Evolutionary conservation across 306 rosid species (phyloP).

Genomic region (Cicer cuneatum): DNA sequence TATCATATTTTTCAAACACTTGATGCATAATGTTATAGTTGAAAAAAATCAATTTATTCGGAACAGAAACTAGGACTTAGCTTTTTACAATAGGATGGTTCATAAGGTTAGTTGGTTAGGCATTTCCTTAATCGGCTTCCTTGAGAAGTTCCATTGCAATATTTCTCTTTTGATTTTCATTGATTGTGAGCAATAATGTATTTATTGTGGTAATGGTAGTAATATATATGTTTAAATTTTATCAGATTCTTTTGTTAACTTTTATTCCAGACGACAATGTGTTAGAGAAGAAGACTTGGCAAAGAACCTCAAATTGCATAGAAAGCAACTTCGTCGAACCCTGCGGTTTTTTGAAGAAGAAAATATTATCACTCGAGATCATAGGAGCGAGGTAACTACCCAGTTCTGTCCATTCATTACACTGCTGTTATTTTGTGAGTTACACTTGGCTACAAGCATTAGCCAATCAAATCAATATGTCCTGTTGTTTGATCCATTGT

Average conservation of each 20-base stretch:
- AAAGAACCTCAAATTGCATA: slow-evolving; percentile 89
- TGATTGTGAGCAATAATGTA: too few relatives aligned
- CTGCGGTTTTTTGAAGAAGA: slow-evolving; percentile 90
- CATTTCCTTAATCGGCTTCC: too few relatives aligned
- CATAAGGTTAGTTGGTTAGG: too few relatives aligned
- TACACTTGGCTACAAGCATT: slow-evolving; percentile 5
- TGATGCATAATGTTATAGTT: too few relatives aligned
- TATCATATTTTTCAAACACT: too few relatives aligned
- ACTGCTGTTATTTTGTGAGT: slow-evolving; percentile 14
- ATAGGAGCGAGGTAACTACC: slow-evolving; percentile 79
- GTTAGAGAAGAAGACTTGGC: slow-evolving; percentile 97
- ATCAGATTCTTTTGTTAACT: background rate
- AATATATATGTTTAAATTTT: too few relatives aligned
- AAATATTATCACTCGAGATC: slow-evolving; percentile 87
- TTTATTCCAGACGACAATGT: slow-evolving; percentile 80
- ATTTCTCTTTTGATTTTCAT: too few relatives aligned
- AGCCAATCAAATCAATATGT: background rate
- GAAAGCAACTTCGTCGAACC: slow-evolving; percentile 89
- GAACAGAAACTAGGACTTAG: too few relatives aligned
- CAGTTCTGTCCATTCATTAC: slow-evolving; percentile 33
- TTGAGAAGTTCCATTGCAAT: too few relatives aligned
- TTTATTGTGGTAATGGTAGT: too few relatives aligned
- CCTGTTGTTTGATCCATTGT: slow-evolving; percentile 17
- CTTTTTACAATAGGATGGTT: too few relatives aligned
- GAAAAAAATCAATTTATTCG: too few relatives aligned